These are phyloP conservation scores for Mucor saturninus DNA, from an alignment of 371 early-diverging fungal species.

Conservation along the genomic window DNA sequence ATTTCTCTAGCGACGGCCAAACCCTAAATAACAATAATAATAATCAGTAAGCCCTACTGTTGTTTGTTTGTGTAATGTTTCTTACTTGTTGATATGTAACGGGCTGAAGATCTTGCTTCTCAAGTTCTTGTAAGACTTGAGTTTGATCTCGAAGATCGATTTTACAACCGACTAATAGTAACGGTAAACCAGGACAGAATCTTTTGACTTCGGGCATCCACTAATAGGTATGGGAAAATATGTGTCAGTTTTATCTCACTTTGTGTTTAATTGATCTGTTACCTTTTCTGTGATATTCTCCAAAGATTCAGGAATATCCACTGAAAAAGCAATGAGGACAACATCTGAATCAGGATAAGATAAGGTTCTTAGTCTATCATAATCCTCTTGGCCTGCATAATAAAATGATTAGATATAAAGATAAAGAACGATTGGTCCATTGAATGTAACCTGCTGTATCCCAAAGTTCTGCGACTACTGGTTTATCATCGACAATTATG, in stretches of 20 bases:
- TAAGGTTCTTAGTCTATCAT: constrained; percentile 51
- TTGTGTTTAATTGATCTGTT: background rate
- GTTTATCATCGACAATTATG: constrained; percentile 73
- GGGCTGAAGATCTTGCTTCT: constrained; percentile 27
- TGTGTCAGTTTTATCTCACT: no score
- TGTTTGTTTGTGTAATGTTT: background rate
- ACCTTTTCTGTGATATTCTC: constrained; percentile 45
- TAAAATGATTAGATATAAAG: background rate
- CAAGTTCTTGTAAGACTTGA: constrained; percentile 28
- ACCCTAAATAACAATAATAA: constrained; percentile 19
- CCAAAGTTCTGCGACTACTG: constrained; percentile 79
- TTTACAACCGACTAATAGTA: constrained; percentile 56
- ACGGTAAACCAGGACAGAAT: constrained; percentile 48
- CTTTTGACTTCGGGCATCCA: constrained; percentile 59
- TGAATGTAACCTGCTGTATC: constrained; percentile 76
- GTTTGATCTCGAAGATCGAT: constrained; percentile 54
- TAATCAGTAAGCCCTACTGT: background rate
- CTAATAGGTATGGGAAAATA: constrained; percentile 17
- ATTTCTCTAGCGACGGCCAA: constrained; percentile 27
- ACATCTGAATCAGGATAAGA: constrained; percentile 56
- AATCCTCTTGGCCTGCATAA: constrained; percentile 60
- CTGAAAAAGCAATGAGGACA: constrained; percentile 50
- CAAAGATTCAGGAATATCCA: constrained; percentile 50
- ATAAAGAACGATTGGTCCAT: background rate
- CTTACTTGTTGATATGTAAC: constrained; percentile 41